These are phyloP conservation scores for Pestalotiopsis sp. DNA, from an alignment of 2,329 filamentous ascomycete genomes.

Conservation along the genomic window DNA sequence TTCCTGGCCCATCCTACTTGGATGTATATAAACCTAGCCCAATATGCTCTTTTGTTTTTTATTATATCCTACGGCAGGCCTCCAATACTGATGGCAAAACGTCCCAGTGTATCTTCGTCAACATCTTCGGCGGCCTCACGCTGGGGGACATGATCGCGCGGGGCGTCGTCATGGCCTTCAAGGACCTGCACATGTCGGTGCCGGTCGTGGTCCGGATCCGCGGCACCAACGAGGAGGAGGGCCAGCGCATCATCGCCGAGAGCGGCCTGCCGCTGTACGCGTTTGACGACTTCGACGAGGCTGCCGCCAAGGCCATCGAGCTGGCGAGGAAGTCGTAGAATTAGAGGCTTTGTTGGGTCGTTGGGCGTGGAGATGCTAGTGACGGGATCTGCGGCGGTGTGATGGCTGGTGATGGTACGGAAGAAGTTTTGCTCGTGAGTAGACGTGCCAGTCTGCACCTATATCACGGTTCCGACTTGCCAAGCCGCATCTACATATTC, in stretches of 20 bases:
- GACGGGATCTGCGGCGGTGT: no score
- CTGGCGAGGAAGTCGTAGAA: constrained; percentile 41
- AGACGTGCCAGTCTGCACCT: no score
- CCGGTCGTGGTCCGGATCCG: constrained; percentile 78
- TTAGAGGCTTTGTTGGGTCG: background rate
- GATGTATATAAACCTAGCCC: background rate
- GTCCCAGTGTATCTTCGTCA: constrained; percentile 51
- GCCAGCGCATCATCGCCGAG: constrained; percentile 69
- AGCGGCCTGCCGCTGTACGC: constrained; percentile 70
- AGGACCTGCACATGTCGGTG: constrained; percentile 65
- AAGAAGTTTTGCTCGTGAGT: no score
- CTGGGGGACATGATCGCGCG: constrained; percentile 81
- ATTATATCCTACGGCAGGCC: no score
- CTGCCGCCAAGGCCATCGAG: constrained; percentile 67
- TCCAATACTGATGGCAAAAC: background rate
- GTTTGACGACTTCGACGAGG: constrained; percentile 76
- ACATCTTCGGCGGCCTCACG: constrained; percentile 63
- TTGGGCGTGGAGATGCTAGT: background rate
- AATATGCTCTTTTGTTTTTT: background rate
- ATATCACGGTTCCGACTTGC: no score
- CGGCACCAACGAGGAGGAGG: constrained; percentile 74
- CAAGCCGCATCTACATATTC: no score
- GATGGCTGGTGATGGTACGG: no score
- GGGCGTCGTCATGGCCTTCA: constrained; percentile 73
- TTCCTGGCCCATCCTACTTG: no score